phyloP scores from a whole-genome alignment of 1,284 basidiomycete species.

The Cryptococcus sp. region DNA sequence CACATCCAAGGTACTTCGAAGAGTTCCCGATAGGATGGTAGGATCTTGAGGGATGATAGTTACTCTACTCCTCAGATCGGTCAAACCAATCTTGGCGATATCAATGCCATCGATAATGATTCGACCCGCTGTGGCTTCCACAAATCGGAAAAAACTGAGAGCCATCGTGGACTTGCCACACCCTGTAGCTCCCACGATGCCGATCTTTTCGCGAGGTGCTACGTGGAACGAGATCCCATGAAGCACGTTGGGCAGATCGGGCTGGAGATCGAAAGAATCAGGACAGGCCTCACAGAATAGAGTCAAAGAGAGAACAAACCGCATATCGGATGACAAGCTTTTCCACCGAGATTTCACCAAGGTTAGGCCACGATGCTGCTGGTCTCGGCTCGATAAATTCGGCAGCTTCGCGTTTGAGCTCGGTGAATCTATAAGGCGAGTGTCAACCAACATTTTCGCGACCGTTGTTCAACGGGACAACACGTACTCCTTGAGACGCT shows the following conservation, averaged over 20 bases:
- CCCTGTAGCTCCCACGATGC: constrained; percentile 85
- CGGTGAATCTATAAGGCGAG: constrained; percentile 61
- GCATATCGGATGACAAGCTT: constrained; percentile 84
- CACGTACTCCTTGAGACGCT: constrained; percentile 64
- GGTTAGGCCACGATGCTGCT: constrained; percentile 74
- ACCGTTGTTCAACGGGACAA: neutral
- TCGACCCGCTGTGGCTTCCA: constrained; percentile 77
- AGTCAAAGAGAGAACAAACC: constrained; percentile 56
- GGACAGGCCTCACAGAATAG: neutral
- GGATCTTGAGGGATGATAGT: constrained; percentile 97
- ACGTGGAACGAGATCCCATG: constrained; percentile 79
- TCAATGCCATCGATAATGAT: constrained; percentile 86
- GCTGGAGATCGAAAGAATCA: constrained; percentile 18
- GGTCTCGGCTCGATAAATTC: constrained; percentile 87
- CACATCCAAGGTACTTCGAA: constrained; percentile 87
- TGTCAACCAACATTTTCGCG: neutral
- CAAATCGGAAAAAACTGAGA: constrained; percentile 92
- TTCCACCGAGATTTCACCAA: constrained; percentile 74
- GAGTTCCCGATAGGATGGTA: constrained; percentile 79
- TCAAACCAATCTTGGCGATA: constrained; percentile 80
- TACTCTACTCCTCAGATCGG: constrained; percentile 72
- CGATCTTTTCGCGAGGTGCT: constrained; percentile 67
- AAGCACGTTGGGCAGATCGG: constrained; percentile 77
- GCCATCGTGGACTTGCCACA: constrained; percentile 76
- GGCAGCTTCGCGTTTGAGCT: constrained; percentile 71